Conservation (phyloP, 2,329 filamentous ascomycete species). For the Epichloe festucae region DNA sequence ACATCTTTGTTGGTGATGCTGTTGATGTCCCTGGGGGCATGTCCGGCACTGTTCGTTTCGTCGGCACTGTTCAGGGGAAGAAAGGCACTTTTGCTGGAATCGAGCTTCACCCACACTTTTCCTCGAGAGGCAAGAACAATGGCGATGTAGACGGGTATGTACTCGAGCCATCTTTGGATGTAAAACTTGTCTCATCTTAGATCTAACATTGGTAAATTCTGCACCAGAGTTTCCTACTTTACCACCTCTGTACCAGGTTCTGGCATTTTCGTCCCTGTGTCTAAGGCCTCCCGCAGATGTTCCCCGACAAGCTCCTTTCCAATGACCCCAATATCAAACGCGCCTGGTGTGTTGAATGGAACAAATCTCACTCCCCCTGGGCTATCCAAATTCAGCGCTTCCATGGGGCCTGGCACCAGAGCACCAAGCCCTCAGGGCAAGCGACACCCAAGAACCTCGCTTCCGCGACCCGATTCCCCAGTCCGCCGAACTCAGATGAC, state of each 20-base stretch:
- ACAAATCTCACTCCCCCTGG: conserved; percentile 50
- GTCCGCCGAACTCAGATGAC: conserved; percentile 55
- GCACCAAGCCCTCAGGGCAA: conserved; percentile 61
- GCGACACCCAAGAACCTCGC: conserved; percentile 52
- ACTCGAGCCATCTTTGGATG: background rate
- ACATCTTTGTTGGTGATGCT: conserved; percentile 61
- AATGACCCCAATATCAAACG: conserved; percentile 56
- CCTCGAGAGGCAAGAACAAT: conserved; percentile 79
- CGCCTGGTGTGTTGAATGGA: conserved; percentile 41
- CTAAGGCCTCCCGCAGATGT: conserved; percentile 61
- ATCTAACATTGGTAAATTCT: conserved; percentile 5
- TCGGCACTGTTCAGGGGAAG: conserved; percentile 73
- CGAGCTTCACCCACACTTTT: conserved; percentile 72
- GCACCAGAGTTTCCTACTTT: conserved; percentile 59
- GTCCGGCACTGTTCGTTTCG: conserved; percentile 78
- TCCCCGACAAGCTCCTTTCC: conserved; percentile 42
- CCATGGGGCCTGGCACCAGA: conserved; percentile 58
- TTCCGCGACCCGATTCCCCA: conserved; percentile 83
- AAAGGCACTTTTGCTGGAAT: conserved; percentile 86
- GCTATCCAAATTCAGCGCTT: conserved; percentile 75
- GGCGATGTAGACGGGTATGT: conserved; percentile 88
- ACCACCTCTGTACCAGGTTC: conserved; percentile 63
- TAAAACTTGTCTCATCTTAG: background rate
- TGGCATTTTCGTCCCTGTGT: conserved; percentile 84
- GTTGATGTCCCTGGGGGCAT: conserved; percentile 93